phyloP scores from a whole-genome alignment of 345 rosid genomes.

The Balakata baccata region DNA sequence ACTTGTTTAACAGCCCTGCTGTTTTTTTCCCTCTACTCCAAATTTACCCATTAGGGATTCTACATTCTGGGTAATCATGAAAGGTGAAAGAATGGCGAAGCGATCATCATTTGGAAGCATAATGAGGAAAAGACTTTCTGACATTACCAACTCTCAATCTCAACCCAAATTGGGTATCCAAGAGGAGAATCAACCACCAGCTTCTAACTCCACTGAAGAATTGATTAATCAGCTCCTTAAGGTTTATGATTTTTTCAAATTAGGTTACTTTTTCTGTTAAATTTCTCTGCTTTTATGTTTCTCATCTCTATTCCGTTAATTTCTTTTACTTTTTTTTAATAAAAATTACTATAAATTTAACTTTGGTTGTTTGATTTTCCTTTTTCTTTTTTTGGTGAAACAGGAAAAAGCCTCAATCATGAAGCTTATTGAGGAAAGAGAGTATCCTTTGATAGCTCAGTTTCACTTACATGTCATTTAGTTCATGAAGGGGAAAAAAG shows the following conservation, averaged over 20 bases:
- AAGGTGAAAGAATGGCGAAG: constrained; percentile 25
- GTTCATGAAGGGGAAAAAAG: too few species aligned
- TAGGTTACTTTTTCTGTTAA: neutral
- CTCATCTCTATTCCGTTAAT: too few species aligned
- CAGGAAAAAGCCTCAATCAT: constrained; percentile 62
- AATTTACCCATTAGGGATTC: neutral
- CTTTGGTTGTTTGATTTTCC: neutral
- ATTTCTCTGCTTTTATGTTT: neutral
- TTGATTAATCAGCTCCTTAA: constrained; percentile 43
- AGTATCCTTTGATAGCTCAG: constrained; percentile 53
- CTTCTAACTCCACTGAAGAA: constrained; percentile 24
- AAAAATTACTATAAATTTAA: too few species aligned
- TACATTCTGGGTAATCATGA: constrained; percentile 8
- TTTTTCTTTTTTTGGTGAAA: constrained; percentile 12
- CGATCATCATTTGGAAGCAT: constrained; percentile 47
- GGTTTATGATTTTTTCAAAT: constrained; percentile 23
- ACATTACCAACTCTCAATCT: constrained; percentile 55
- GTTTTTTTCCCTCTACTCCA: neutral
- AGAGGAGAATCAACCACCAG: constrained; percentile 24
- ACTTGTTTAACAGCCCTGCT: too few species aligned
- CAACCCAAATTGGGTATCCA: constrained; percentile 26
- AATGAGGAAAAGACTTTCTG: constrained; percentile 53
- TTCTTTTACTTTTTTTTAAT: too few species aligned
- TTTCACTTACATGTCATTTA: neutral
- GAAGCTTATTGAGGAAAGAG: constrained; percentile 62